These are phyloP conservation scores for Prunus padus DNA, from an alignment of 306 rosid species.

Conservation along the genomic window DNA sequence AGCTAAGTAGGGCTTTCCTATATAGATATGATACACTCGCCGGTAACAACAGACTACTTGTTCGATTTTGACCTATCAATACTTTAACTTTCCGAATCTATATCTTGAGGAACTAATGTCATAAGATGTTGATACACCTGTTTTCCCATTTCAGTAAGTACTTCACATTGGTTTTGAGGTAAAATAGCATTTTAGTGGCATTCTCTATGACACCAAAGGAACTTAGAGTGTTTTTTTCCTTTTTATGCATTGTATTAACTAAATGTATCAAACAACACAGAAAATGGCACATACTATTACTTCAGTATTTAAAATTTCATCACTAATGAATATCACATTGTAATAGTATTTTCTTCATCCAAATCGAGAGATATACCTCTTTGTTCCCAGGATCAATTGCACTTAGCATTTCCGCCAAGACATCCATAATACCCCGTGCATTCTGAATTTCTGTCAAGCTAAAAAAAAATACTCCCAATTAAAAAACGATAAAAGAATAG, in stretches of 20 bases:
- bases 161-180: not conserved
- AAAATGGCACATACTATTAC: not conserved
- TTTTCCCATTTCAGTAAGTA: not conserved
- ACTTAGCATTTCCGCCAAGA: conserved; percentile 88
- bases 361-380: conserved; percentile 57
- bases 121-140: not conserved
- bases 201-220: not conserved
- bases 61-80: not conserved
- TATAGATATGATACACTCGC: not conserved
- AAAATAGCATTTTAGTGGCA: not conserved
- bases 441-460: conserved; percentile 95
- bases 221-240: not conserved
- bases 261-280: not conserved
- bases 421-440: conserved; percentile 96
- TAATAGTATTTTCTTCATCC: conserved; percentile 16
- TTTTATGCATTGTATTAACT: not conserved
- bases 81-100: not conserved
- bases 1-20: not conserved
- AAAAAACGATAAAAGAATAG: conserved; percentile 1
- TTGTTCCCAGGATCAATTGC: conserved; percentile 79
- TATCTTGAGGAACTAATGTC: not conserved
- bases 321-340: not conserved
- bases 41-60: not conserved
- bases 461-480: conserved; percentile 30
- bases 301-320: not conserved